Evolutionary conservation across 345 rosid species (phyloP), one percentile per base, ranked within the genome.

Genomic region (Heritiera fomes): DNA sequence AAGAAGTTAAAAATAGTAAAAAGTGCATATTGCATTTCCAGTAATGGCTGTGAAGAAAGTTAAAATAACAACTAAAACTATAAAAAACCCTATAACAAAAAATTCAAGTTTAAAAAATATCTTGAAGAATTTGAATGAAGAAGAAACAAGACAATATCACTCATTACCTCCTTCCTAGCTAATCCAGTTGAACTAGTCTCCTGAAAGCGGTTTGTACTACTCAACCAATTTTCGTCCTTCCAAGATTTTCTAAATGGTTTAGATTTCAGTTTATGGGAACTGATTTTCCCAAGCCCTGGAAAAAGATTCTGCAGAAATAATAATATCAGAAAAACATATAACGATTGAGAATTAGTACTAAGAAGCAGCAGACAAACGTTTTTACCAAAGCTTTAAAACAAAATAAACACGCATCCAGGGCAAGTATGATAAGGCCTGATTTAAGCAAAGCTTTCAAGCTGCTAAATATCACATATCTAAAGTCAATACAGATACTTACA

Each of bases 131-230:
- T 38, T 11, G 56, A 68, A 56, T 45, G 56, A 43, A 58, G 28
- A 28, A 50, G 20, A 49, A 46, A 63, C 32, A 53, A 50, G 49
- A 20, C 17, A 69, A 41, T 53, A 46, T 23, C 45, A 55, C 20
- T 8, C 62, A 9, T 81, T 76, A 86, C 91, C 87, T 85, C 83
- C 53, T 64, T 49, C 32, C 41, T 46, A 75, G 73, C 50, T 55
- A 77, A 41, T 72, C 76, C 81, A 75, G 83, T 75, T 63, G 79
- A 73, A 81, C 85, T 60, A 58, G 82, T 75, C 40, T 86, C 83
- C 67, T 52, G 80, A 58, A 72, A 71, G 80, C 71, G 77, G 46
- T 72, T 52, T 76, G 73, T 78, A 59, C 77, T 78, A 47, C 69
- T 59, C 30, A 83, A 77, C 74, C 40, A n/a, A 52, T 65, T 15